A percentile compares a stretch with the other conserved stretches of the same genome.
These are phyloP conservation scores for Colletotrichum lentis DNA, from an alignment of 2,329 filamentous ascomycete species.

Conservation along the genomic window DNA sequence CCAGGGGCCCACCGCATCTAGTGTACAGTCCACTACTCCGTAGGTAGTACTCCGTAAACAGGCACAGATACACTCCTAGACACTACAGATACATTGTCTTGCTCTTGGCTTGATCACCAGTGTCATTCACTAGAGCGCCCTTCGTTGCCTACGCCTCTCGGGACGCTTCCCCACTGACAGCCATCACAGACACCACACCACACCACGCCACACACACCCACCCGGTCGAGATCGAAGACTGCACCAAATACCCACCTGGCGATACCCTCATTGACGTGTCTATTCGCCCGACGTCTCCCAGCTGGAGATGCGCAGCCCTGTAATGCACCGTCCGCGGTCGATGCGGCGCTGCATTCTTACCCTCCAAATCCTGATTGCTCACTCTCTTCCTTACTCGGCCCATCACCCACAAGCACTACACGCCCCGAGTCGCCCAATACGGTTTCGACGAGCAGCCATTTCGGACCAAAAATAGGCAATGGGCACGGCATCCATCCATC, in stretches of 20 bases:
- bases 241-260: slow-evolving; percentile 30
- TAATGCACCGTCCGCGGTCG: slow-evolving; percentile 16
- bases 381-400: not conserved
- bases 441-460: not conserved
- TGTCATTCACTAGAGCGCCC: too few relatives aligned
- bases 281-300: slow-evolving; percentile 25
- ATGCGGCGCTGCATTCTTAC: slow-evolving; percentile 18
- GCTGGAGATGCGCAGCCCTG: slow-evolving; percentile 16
- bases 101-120: too few relatives aligned
- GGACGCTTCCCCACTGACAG: slow-evolving; percentile 18
- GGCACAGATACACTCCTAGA: not conserved
- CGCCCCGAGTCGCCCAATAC: slow-evolving; percentile 22
- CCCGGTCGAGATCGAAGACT: slow-evolving; percentile 9
- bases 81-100: not conserved
- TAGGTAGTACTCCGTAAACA: not conserved
- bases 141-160: not conserved
- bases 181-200: not conserved
- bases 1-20: slow-evolving; percentile 25
- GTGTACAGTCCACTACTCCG: slow-evolving; percentile 4
- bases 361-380: not conserved
- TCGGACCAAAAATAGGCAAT: slow-evolving; percentile 32
- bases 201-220: slow-evolving; percentile 3
- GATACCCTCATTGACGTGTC: slow-evolving; percentile 37
- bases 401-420: slow-evolving; percentile 5
- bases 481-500: not conserved